Conservation (phyloP, 2,329 filamentous ascomycete species). For the Arthrobotrys entomopaga region DNA sequence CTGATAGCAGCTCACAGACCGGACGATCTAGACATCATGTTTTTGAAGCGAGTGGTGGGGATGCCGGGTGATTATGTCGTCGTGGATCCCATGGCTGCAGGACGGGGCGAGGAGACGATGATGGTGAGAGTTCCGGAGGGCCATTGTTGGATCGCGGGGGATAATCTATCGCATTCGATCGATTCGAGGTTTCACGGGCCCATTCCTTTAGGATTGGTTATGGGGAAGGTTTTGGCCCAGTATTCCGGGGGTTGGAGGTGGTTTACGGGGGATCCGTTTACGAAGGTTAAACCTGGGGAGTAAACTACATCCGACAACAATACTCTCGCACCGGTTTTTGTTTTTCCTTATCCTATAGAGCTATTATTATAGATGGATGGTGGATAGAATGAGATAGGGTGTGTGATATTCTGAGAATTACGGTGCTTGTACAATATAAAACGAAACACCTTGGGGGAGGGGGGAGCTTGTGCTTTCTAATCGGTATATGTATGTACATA, state of each 20-base stretch:
- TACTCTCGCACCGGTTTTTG: too few relatives aligned
- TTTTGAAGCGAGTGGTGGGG: slow-evolving; percentile 81
- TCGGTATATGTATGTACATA: slow-evolving; percentile 35
- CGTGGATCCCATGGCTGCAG: slow-evolving; percentile 61
- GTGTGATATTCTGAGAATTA: too few relatives aligned
- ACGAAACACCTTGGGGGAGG: too few relatives aligned
- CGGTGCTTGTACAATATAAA: too few relatives aligned
- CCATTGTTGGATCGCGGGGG: slow-evolving; percentile 90
- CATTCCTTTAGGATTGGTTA: slow-evolving; percentile 82
- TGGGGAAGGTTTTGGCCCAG: slow-evolving; percentile 79
- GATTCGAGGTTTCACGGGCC: slow-evolving; percentile 90
- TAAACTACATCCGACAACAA: slow-evolving; percentile 13
- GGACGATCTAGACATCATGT: slow-evolving; percentile 69
- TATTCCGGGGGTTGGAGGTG: slow-evolving; percentile 66
- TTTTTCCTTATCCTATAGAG: too few relatives aligned
- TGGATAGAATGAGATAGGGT: too few relatives aligned
- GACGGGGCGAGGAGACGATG: slow-evolving; percentile 35
- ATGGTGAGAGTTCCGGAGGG: slow-evolving; percentile 79
- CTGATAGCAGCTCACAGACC: slow-evolving; percentile 83
- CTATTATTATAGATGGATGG: too few relatives aligned
- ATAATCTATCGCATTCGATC: slow-evolving; percentile 83
- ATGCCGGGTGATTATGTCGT: slow-evolving; percentile 72
- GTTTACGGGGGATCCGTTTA: slow-evolving; percentile 60
- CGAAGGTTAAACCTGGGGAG: slow-evolving; percentile 17
- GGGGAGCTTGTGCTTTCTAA: too few relatives aligned